Base-by-base conservation (phyloP, 1,139 yeast species). In the Kodamaea sp. region DNA sequence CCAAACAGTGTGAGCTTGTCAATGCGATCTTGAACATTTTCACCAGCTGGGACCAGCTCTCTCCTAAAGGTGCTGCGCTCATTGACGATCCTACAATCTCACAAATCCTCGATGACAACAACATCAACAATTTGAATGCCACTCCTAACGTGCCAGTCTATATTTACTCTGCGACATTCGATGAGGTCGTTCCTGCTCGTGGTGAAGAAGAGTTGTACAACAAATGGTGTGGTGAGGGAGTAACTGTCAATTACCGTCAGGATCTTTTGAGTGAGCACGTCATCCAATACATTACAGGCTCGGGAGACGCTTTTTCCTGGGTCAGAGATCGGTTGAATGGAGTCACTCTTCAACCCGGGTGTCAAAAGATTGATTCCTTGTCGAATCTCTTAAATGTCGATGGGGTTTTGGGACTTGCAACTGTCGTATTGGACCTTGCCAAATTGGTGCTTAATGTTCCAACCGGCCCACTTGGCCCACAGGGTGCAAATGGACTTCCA, bases 71-170 rank as follows among this genome's bases (percentile, higher is more conserved):
- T n/a, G 7, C 9, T 7, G 11, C n/a, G 7, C 10, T 15, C 9
- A 6, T 23, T 8, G 15, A 15, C 7, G 12, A 13, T 15, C 13
- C 22, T 8, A 16, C 18, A 6, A 11, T 18, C 12, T 16, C 5
- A 11, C 16, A 23, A 11, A 14, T 23, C 18, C 15, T 13, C 6
- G 22, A 15, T 11, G 20, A 16, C 7, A 15, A 22, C 15, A 12
- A n/a, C 16, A 13, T 29, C 6, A 23, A 18, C 13, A n/a, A n/a
- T n/a, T 7, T 16, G 15, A n/a, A 22, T 5, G n/a, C 9, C 7
- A 36, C 48, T 22, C 70, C 70, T 2, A 39, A 56, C 21, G 52
- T 62, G 9, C 70, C 70, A 1, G 29, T 65, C 4, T 63, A 63
- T 32, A 47, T 63, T 5, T 63, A 55, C 45, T 69, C 64, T 34